Evolutionary conservation across 2,329 filamentous ascomycete species (phyloP), one percentile per base, ranked within the genome.

Genomic region (Myriosclerotinia duriaeana): DNA sequence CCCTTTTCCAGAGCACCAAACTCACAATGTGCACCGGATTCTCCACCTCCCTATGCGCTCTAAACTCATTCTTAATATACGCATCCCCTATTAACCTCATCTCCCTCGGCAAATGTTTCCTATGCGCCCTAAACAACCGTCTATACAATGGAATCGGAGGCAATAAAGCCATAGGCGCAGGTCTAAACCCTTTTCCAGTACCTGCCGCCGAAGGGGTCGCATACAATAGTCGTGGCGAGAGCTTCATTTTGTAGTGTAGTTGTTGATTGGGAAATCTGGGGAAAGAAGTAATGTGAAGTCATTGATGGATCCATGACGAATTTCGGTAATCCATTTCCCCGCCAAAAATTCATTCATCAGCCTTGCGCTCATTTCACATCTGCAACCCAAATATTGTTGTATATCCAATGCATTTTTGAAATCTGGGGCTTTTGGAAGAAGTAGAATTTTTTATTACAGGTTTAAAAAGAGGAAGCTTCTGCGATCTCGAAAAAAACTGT

Each of bases 61-160:
- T 85, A 73, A 98, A 99, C 80, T 99, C 95, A 55, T 87, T 86
- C 80, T 96, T 97, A 77, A 98, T 83, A 78, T 98, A 99, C 77
- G 93, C 87, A 76, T 99, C 95, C 5, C 95, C 95, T 9, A 99
- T 80, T 5, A 96, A 67, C 46, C 95, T 87, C 87, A 87, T 86
- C 65, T 97, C 89, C 1, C 79, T 73, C 0, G 89, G 87, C 12
- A 99, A 81, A 73, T 89, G 85, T 74, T 89, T 92, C 72, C 95
- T 87, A 79, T 99, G 95, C 5, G 91, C 88, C 71, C 95, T 89
- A 40, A 99, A 83, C 36, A 99, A 80, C 46, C 95, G 88, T 68
- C 95, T 87, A 81, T 98, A 99, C 11, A 99, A 85, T 2, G 89
- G 92, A 58, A 98, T 90, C 0, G 75, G 75, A 12, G 76, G 75